Conservation (phyloP, 208 protist genomes). For the Crithidia brevicula region DNA sequence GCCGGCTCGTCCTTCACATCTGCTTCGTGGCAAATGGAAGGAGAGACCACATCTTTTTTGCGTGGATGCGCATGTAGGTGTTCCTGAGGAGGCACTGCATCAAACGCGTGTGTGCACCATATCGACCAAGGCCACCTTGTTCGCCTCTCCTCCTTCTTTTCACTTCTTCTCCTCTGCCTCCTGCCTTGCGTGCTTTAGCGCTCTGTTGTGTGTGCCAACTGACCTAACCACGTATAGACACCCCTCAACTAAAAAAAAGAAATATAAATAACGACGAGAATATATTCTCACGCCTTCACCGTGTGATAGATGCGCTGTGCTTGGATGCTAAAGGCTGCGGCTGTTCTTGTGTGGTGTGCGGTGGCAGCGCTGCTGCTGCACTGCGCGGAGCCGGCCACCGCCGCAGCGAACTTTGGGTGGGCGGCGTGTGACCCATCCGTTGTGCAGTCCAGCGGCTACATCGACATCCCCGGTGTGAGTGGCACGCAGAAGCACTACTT, state of each 20-base stretch:
- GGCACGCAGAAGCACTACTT: conserved; percentile 75
- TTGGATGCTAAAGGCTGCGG: background rate
- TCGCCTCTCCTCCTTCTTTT: no score
- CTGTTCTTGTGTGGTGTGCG: background rate
- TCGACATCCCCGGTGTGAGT: conserved; percentile 59
- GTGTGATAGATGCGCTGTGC: background rate
- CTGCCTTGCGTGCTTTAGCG: no score
- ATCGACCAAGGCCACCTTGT: no score
- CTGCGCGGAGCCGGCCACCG: background rate
- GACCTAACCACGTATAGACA: background rate
- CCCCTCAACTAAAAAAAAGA: background rate
- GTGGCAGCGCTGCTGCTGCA: background rate
- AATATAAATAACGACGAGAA: background rate
- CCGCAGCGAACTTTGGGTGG: conserved; percentile 30
- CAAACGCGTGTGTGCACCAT: no score
- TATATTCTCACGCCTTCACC: background rate
- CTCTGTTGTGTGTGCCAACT: no score
- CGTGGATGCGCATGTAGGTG: no score
- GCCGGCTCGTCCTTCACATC: no score
- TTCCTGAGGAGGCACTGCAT: no score
- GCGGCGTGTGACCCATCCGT: conserved; percentile 46
- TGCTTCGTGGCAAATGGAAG: no score
- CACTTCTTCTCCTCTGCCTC: no score
- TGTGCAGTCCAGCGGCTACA: conserved; percentile 78
- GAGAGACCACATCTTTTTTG: no score